Evolutionary conservation across 1,139 yeast genomes (phyloP).

Genomic region (Zhuliangozyma blackwelliae): DNA sequence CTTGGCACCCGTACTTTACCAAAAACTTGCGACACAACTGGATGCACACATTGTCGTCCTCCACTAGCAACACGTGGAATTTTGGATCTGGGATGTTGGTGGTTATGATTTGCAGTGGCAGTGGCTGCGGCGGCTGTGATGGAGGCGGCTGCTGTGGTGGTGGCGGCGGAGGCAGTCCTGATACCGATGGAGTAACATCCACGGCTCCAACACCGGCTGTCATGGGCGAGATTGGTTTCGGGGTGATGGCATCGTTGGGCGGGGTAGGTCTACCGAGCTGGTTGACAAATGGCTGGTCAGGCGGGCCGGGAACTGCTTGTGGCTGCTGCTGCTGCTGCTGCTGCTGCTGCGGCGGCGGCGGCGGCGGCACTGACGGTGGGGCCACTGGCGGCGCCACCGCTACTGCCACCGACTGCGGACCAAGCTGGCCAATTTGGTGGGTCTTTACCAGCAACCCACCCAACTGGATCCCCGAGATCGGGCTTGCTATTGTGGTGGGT

Average conservation of each 20-base stretch:
- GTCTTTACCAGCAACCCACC: no score
- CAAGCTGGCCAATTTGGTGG: background rate
- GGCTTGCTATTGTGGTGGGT: background rate
- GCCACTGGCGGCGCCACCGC: conserved; percentile 8
- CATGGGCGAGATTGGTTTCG: background rate
- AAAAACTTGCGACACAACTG: conserved; percentile 74
- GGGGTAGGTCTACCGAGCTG: no score
- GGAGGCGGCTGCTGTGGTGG: background rate
- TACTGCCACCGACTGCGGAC: conserved; percentile 1
- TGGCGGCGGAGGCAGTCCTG: conserved; percentile 1
- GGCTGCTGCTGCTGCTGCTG: background rate
- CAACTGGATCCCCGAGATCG: no score
- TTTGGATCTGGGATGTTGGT: conserved; percentile 38
- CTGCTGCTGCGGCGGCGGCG: background rate
- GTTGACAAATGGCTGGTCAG: no score
- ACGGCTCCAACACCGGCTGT: no score
- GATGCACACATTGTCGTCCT: conserved; percentile 82
- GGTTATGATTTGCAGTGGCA: conserved; percentile 16
- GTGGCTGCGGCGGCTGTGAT: background rate
- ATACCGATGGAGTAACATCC: background rate
- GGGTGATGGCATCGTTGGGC: conserved; percentile 12
- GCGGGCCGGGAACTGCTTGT: background rate
- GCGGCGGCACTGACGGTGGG: conserved; percentile 3
- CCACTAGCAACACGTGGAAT: conserved; percentile 75
- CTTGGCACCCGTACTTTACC: conserved; percentile 85